Percentiles rank a stretch among this genome's conserved stretches.
Conservation (phyloP, 2,329 filamentous ascomycete genomes). For the Corniculantispora saksenae region DNA sequence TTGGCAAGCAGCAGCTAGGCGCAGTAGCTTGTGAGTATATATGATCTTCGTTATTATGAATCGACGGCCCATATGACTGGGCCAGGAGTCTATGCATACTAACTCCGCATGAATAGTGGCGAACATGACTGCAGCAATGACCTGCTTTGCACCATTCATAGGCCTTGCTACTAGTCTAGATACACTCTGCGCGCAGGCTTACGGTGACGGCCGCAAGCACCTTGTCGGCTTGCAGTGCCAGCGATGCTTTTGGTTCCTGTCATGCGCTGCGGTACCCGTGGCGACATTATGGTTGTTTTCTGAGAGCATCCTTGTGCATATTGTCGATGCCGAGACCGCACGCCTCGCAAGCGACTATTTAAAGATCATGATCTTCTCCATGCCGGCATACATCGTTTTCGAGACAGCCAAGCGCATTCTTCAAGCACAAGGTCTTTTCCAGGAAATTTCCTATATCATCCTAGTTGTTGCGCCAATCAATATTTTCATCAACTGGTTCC, state of each 20-base stretch:
- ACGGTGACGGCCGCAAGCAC: constrained; percentile 85
- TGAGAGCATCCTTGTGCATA: constrained; percentile 57
- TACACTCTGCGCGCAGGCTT: constrained; percentile 91
- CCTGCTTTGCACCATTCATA: constrained; percentile 74
- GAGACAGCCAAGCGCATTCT: constrained; percentile 79
- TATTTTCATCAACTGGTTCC: constrained; percentile 73
- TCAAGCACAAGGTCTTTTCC: constrained; percentile 81
- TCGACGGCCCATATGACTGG: background rate
- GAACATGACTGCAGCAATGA: constrained; percentile 80
- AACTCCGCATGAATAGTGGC: constrained; percentile 34
- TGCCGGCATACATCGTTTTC: constrained; percentile 74
- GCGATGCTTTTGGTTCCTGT: constrained; percentile 77
- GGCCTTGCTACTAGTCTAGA: constrained; percentile 86
- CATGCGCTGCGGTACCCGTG: constrained; percentile 72
- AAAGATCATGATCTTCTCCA: constrained; percentile 70
- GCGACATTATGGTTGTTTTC: constrained; percentile 71
- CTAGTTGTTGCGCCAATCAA: constrained; percentile 76
- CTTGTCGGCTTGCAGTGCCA: constrained; percentile 83
- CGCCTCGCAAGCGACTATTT: constrained; percentile 73
- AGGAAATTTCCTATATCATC: constrained; percentile 74
- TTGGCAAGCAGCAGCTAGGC: constrained; percentile 63
- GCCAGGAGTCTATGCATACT: background rate
- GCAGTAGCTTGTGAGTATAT: constrained; percentile 42
- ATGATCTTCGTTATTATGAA: background rate
- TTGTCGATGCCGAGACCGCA: constrained; percentile 60